Base-by-base conservation (phyloP, 1,139 yeast species). In the Meyerozyma smithsonii region DNA sequence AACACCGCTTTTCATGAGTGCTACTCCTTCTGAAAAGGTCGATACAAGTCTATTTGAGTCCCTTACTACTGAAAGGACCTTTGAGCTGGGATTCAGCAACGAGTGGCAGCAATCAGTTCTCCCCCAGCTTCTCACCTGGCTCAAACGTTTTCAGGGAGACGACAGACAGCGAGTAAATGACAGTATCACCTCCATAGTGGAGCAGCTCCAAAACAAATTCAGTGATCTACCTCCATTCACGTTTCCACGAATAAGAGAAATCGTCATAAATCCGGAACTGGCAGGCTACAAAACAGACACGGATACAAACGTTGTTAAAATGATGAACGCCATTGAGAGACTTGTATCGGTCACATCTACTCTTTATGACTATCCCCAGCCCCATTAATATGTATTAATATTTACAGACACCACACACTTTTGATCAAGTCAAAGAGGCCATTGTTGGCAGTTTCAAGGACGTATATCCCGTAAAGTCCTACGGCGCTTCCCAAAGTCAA, bases 401-500 rank as follows among this genome's bases (percentile, higher is more conserved):
- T 26, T 26, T 26, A 26, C 30, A 26, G 30, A 8, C 4, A 17
- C 82, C 82, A 77, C 20, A 77, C 45, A 30, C 55, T 57, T 39
- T 50, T 57, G 3, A 79, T 46, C 47, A 81, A 58, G 42, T 71
- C 77, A 36, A 72, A 67, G 19, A 81, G 48, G 0, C 90, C 92
- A 49, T 77, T 79, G 43, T 77, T 79, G 36, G 69, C 70, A 10
- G 84, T 85, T 63, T 90, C 97, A 51, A 87, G 69, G 50, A 83
- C 76, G 61, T 87, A 90, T 28, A 89, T 63, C 25, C 97, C 97
- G 59, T 84, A 87, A 42, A 88, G 71, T 18, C 84, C 80, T 23
- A 83, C 67, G 41, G 76, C 78, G 7, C 95, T 75, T 26, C 96
- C 96, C 8, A 79, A 61, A 39, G 81, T 77, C 52, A 90, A 72